Percentiles rank a stretch among this genome's conserved stretches.
phyloP scores from a whole-genome alignment of 75 land plant species.

The Sequoia sempervirens region DNA sequence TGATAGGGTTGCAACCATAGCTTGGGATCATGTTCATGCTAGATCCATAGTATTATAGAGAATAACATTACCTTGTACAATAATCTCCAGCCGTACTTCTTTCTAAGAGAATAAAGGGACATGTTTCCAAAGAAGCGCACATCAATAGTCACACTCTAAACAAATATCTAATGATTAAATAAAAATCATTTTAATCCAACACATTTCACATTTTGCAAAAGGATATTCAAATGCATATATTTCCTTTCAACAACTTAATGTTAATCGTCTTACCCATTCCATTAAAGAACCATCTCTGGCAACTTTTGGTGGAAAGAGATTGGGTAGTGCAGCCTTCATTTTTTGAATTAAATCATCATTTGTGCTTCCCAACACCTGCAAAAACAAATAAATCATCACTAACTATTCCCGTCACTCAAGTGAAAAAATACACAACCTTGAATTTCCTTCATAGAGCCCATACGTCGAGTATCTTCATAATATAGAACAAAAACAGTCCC shows the following conservation, averaged over 20 bases:
- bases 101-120: not conserved
- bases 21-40: not conserved
- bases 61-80: not conserved
- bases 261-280: slow-evolving; percentile 75
- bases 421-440: not conserved
- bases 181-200: not conserved
- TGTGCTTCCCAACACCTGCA: slow-evolving; percentile 58
- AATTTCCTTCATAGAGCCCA: not conserved
- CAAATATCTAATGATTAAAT: not conserved
- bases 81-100: not conserved
- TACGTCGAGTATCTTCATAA: not conserved
- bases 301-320: slow-evolving; percentile 59
- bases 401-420: not conserved
- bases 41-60: not conserved
- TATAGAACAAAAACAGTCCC: not conserved
- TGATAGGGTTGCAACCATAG: not conserved
- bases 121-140: not conserved
- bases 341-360: slow-evolving; percentile 38
- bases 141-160: not conserved
- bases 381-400: not conserved
- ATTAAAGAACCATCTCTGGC: slow-evolving; percentile 85
- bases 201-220: not conserved
- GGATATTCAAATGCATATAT: not conserved
- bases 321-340: slow-evolving; percentile 45
- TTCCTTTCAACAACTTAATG: not conserved